Evolutionary conservation across 2,329 filamentous ascomycete genomes (phyloP).

Genomic region (Fusarium denticulatum): DNA sequence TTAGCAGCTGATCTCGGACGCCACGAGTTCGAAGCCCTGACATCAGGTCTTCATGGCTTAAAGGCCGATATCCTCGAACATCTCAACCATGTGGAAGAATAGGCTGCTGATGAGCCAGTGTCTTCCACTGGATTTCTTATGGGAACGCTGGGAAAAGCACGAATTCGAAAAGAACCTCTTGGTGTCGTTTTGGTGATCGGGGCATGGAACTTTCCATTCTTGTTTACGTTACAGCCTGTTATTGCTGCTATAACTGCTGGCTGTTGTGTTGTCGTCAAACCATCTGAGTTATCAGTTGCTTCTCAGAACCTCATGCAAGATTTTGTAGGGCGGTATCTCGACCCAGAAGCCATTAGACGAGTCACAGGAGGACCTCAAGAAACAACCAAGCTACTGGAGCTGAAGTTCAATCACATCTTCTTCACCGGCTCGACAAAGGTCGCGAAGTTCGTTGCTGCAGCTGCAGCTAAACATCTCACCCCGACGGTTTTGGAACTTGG

Average conservation of each 20-base stretch:
- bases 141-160: slow-evolving; percentile 44
- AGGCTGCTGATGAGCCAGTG: slow-evolving; percentile 50
- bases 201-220: slow-evolving; percentile 58
- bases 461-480: slow-evolving; percentile 58
- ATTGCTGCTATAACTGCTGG: slow-evolving; percentile 57
- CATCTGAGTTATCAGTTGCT: slow-evolving; percentile 51
- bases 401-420: slow-evolving; percentile 57
- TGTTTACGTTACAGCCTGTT: slow-evolving; percentile 51
- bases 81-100: slow-evolving; percentile 52
- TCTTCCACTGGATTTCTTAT: slow-evolving; percentile 43
- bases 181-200: slow-evolving; percentile 57
- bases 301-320: slow-evolving; percentile 51
- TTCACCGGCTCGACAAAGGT: slow-evolving; percentile 55
- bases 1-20: slow-evolving; percentile 50
- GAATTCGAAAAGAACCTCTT: slow-evolving; percentile 54
- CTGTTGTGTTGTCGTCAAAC: slow-evolving; percentile 54
- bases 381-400: slow-evolving; percentile 49
- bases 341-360: slow-evolving; percentile 49
- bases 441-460: slow-evolving; percentile 50
- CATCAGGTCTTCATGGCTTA: slow-evolving; percentile 45
- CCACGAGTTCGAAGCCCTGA: slow-evolving; percentile 47
- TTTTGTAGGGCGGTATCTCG: slow-evolving; percentile 55
- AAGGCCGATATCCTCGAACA: slow-evolving; percentile 51
- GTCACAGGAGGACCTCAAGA: slow-evolving; percentile 51
- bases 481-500: slow-evolving; percentile 57